Percentiles rank a stretch among this genome's conserved stretches.
Evolutionary conservation across 1,284 basidiomycete genomes (phyloP).

Genomic region (Ceraceosorus guamensis): DNA sequence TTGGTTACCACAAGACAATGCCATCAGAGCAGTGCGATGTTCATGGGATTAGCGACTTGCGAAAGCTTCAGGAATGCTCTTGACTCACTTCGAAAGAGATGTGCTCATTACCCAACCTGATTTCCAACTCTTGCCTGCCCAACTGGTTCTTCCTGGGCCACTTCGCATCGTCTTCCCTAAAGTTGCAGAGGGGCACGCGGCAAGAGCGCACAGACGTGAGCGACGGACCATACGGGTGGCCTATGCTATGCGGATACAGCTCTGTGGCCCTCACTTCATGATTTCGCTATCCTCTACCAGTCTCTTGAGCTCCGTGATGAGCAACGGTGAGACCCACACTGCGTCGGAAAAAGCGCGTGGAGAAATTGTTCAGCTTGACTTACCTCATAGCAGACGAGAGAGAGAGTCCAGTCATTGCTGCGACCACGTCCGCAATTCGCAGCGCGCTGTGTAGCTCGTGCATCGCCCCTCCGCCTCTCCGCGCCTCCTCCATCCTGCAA

Average conservation of each 20-base stretch:
- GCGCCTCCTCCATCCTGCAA: no score
- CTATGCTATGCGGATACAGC: background rate
- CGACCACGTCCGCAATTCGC: no score
- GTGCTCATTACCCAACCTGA: constrained; percentile 86
- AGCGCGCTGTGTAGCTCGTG: no score
- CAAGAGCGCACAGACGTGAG: background rate
- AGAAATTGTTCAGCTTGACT: no score
- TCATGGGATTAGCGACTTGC: background rate
- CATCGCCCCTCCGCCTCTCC: no score
- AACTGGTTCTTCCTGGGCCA: constrained; percentile 99
- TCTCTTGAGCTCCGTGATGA: constrained; percentile 85
- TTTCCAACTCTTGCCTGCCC: constrained; percentile 94
- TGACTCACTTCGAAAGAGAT: constrained; percentile 85
- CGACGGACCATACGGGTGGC: background rate
- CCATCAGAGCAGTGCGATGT: no score
- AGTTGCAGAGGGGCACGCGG: no score
- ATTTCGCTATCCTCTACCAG: constrained; percentile 94
- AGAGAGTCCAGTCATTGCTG: no score
- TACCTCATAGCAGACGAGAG: no score
- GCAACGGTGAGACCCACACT: constrained; percentile 91
- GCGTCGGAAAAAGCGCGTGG: no score
- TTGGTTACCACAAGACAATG: background rate
- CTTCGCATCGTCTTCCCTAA: constrained; percentile 89
- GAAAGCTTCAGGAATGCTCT: constrained; percentile 2
- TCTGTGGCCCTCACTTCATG: constrained; percentile 63